phyloP scores from a whole-genome alignment of 73 alveolate species.

The Blepharisma japonicum region DNA sequence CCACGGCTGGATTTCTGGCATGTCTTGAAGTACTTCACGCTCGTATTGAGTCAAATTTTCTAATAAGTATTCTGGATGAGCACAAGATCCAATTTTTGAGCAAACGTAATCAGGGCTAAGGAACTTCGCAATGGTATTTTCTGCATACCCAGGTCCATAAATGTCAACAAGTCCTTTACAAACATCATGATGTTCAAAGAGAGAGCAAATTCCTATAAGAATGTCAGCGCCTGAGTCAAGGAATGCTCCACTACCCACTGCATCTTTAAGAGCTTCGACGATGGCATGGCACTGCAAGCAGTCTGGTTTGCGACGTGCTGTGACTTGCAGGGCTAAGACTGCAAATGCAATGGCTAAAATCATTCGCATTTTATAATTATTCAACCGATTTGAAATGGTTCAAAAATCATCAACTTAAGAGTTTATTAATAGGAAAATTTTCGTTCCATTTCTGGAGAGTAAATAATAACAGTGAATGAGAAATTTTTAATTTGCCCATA shows the following conservation, averaged over 20 bases:
- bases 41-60: constrained; percentile 24
- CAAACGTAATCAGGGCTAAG: constrained; percentile 2
- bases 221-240: background rate
- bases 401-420: too few relatives aligned
- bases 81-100: background rate
- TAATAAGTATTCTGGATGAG: background rate
- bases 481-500: too few relatives aligned
- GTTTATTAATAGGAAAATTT: too few relatives aligned
- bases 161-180: constrained; percentile 15
- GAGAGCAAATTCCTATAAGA: background rate
- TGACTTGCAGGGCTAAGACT: too few relatives aligned
- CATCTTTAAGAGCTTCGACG: background rate
- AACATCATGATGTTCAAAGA: background rate
- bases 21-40: background rate
- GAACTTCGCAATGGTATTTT: background rate
- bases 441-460: too few relatives aligned
- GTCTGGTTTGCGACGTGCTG: constrained; percentile 9
- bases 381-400: too few relatives aligned
- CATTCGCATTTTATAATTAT: too few relatives aligned
- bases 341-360: too few relatives aligned
- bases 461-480: too few relatives aligned
- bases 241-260: background rate
- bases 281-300: background rate
- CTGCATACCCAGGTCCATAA: background rate
- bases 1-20: background rate